Conservation (phyloP, 345 rosid species). For the Mangifera indica region DNA sequence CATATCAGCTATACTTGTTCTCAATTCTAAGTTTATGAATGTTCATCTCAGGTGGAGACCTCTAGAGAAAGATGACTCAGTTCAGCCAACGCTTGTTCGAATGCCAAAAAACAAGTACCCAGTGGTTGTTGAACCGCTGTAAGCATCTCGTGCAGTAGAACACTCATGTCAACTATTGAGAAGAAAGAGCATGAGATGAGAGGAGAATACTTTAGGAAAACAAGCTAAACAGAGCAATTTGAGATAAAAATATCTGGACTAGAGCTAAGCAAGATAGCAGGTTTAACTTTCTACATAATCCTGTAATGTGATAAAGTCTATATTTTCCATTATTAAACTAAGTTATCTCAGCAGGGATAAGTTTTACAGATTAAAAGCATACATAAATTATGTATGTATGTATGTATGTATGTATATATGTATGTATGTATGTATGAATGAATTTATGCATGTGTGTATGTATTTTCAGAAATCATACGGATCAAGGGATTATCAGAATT, state of each 20-base stretch:
- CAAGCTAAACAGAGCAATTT: neutral
- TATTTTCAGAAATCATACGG: too few relatives aligned
- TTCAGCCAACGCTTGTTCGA: constrained; percentile 62
- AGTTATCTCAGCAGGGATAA: too few relatives aligned
- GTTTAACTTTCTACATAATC: too few relatives aligned
- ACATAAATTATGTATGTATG: too few relatives aligned
- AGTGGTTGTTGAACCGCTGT: constrained; percentile 38
- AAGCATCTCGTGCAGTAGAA: neutral
- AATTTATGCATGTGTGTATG: too few relatives aligned
- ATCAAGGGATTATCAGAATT: too few relatives aligned
- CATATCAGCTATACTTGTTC: neutral
- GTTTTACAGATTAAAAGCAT: neutral
- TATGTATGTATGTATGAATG: too few relatives aligned
- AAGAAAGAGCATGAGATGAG: too few relatives aligned
- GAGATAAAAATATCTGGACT: too few relatives aligned
- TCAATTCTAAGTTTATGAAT: neutral
- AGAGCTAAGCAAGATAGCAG: neutral
- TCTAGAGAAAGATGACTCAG: constrained; percentile 48
- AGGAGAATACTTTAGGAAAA: neutral
- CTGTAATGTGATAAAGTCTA: neutral
- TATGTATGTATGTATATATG: too few relatives aligned
- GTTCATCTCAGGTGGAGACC: constrained; percentile 47
- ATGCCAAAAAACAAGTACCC: constrained; percentile 61
- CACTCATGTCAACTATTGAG: too few relatives aligned
- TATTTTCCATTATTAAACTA: neutral